Evolutionary conservation across 352 stramenopile species (phyloP).

Genomic region (Phytophthora palmivora): DNA sequence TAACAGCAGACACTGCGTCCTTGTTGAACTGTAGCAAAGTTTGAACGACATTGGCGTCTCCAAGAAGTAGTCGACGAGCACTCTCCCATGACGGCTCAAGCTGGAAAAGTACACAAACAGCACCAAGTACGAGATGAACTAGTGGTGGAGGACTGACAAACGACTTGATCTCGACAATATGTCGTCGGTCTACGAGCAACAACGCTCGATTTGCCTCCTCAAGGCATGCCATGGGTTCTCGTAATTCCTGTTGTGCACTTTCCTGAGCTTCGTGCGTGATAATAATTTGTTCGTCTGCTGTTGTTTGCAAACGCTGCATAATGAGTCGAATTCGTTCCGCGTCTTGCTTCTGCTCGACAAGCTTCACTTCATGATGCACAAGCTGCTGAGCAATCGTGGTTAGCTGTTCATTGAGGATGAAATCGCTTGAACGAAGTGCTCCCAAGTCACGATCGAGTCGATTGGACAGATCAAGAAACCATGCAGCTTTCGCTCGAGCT

Average conservation of each 20-base stretch:
- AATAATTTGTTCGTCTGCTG: constrained; percentile 68
- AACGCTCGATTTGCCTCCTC: constrained; percentile 74
- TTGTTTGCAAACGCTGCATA: constrained; percentile 65
- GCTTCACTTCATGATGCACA: constrained; percentile 23
- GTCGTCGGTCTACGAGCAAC: constrained; percentile 68
- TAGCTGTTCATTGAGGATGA: constrained; percentile 30
- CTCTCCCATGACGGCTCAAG: constrained; percentile 81
- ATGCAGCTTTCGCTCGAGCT: constrained; percentile 19
- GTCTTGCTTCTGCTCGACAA: constrained; percentile 52
- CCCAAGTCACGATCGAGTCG: constrained; percentile 32
- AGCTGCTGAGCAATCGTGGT: constrained; percentile 35
- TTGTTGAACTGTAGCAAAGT: constrained; percentile 79
- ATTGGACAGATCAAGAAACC: constrained; percentile 35
- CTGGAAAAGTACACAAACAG: constrained; percentile 76
- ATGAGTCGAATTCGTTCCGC: constrained; percentile 56
- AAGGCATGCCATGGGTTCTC: constrained; percentile 64
- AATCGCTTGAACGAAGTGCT: constrained; percentile 30
- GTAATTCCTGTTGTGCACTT: constrained; percentile 59
- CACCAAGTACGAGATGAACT: constrained; percentile 76
- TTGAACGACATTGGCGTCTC: constrained; percentile 75
- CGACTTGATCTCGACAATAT: constrained; percentile 88
- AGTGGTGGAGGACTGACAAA: constrained; percentile 76
- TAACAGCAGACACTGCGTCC: constrained; percentile 55
- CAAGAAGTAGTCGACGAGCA: constrained; percentile 57
- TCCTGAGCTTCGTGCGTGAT: constrained; percentile 73